phyloP scores from a whole-genome alignment of 2,329 filamentous ascomycete genomes.

The Trichothecium roseum region DNA sequence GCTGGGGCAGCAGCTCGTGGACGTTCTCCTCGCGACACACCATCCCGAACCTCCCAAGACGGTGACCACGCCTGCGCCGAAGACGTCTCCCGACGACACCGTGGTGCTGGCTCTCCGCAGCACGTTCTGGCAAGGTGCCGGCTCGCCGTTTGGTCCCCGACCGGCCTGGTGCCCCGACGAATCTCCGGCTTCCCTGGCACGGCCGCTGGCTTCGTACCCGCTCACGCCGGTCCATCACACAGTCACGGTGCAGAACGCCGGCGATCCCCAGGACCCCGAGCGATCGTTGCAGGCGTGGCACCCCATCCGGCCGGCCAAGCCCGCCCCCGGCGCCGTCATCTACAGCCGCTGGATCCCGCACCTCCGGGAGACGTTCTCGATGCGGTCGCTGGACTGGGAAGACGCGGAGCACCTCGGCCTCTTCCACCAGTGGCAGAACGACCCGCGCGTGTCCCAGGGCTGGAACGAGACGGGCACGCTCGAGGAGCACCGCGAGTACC shows the following conservation, averaged over 20 bases:
- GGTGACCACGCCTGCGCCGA: conserved; percentile 1
- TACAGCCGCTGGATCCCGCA: conserved; percentile 75
- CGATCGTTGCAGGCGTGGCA: conserved; percentile 49
- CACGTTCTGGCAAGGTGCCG: conserved; percentile 62
- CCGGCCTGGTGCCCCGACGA: conserved; percentile 48
- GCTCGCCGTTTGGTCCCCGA: conserved; percentile 54
- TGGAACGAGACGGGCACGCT: conserved; percentile 73
- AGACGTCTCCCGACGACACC: conserved; percentile 11
- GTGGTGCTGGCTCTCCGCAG: conserved; percentile 35
- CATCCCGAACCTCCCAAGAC: conserved; percentile 28
- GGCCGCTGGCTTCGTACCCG: conserved; percentile 34
- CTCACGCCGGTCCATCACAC: conserved; percentile 37
- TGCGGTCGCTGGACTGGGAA: conserved; percentile 61
- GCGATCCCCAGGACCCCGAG: conserved; percentile 28
- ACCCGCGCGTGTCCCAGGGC: conserved; percentile 67
- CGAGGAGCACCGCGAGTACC: conserved; percentile 64
- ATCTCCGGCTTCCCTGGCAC: conserved; percentile 21
- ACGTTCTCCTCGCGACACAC: conserved; percentile 37
- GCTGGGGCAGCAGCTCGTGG: conserved; percentile 28
- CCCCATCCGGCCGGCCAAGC: conserved; percentile 62
- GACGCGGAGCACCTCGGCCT: conserved; percentile 54
- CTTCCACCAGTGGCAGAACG: conserved; percentile 77
- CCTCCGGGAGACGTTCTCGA: conserved; percentile 65
- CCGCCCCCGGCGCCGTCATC: conserved; percentile 55
- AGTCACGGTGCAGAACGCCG: conserved; percentile 24